Evolutionary conservation across 148 eudicot species (phyloP), one percentile per base, ranked within the genome.

Genomic region (Rhododendron molle): DNA sequence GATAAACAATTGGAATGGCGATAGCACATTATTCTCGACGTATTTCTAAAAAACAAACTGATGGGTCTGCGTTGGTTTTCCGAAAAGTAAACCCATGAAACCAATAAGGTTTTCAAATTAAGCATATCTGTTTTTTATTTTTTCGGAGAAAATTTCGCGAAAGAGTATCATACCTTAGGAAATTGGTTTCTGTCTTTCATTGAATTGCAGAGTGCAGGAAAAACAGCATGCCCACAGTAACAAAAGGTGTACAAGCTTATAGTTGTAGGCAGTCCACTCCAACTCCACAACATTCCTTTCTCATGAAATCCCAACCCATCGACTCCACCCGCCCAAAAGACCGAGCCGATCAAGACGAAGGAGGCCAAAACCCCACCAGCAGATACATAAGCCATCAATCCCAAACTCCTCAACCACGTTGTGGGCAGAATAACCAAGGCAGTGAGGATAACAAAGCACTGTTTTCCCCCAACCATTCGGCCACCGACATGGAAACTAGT

Each of bases 201-300:
- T 38, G 95, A 94, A 81, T 80, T 91, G 86, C 86, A 89, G 0
- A 95, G 81, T 5, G 94, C 88, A 3, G 98, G 95, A 12, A 93
- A 92, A 81, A 95, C 90, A 1, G 95, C 86, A 85, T 93, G 98
- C 0, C 91, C 93, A 85, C 90, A 85, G n/a, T 93, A 95, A 82
- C 96, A 94, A 62, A 94, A 91, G 49, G 90, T 89, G 52, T 76
- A 95, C 85, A 95, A 77, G 74, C 95, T 95, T 14, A 92, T 34
- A 18, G 95, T 77, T 0, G 88, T 93, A 26, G 94, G 91, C 47
- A 94, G 1, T 9, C 95, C 98, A 58, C 67, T 85, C 85, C 86
- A 89, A 15, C 87, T 78, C 84, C 90, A 76, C 2, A 93, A 2
- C 44, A 13, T 62, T 14, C 94, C 98, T 73, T 69, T 86, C 28